Evolutionary conservation across 2,329 filamentous ascomycete species (phyloP).

Genomic region (Remersonia thermophila): DNA sequence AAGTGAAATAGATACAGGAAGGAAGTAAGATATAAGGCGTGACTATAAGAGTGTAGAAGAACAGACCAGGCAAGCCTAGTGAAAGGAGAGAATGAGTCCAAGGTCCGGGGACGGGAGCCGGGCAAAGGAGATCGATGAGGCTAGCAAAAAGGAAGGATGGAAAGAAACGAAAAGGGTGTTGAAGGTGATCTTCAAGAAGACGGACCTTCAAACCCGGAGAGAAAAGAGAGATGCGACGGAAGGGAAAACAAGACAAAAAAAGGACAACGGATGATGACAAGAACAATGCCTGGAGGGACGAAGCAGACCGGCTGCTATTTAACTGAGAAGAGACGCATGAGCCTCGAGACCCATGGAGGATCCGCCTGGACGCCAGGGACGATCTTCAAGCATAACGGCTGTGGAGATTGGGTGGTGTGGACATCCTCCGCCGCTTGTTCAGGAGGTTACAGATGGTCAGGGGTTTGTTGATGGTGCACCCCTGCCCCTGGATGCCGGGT

Average conservation of each 20-base stretch:
- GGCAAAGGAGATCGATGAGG: background rate
- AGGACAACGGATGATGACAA: slow-evolving; percentile 8
- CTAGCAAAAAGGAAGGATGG: slow-evolving; percentile 2
- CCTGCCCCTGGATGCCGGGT: slow-evolving; percentile 9
- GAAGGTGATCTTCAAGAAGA: slow-evolving; percentile 4
- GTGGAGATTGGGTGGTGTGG: slow-evolving; percentile 7
- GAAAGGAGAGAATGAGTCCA: slow-evolving; percentile 3
- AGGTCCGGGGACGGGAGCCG: background rate
- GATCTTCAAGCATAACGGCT: slow-evolving; percentile 8
- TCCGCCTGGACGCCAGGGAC: slow-evolving; percentile 4
- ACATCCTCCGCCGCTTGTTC: background rate
- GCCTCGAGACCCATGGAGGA: slow-evolving; percentile 4
- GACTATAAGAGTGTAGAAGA: background rate
- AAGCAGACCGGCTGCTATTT: slow-evolving; percentile 13
- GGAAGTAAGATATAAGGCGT: background rate
- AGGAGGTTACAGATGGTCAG: slow-evolving; percentile 8
- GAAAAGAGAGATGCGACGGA: slow-evolving; percentile 4
- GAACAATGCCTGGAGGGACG: slow-evolving; percentile 4
- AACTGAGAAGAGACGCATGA: slow-evolving; percentile 14
- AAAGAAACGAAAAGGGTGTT: no score
- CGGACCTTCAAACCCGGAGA: slow-evolving; percentile 1
- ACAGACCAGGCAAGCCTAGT: background rate
- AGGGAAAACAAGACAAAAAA: slow-evolving; percentile 6
- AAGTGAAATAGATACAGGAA: no score
- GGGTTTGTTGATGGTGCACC: slow-evolving; percentile 5